Conservation (phyloP, 257 asterid genomes). For the Nicotiana paniculata region DNA sequence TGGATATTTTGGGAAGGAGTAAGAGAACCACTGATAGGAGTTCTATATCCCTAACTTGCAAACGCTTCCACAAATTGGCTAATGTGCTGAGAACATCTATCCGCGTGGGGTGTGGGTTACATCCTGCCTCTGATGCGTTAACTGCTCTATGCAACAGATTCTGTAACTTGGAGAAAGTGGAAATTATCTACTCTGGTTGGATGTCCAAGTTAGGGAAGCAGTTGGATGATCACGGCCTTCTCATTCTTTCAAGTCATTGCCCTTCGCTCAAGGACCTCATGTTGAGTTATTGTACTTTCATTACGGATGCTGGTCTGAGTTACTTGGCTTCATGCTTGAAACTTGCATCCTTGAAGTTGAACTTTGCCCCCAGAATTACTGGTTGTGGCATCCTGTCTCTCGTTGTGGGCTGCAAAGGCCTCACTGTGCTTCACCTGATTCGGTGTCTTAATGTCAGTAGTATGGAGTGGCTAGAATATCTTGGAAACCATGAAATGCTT, state of each 20-base stretch:
- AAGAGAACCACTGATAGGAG: constrained; percentile 43
- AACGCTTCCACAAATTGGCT: constrained; percentile 54
- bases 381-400: constrained; percentile 75
- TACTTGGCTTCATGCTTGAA: constrained; percentile 55
- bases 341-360: constrained; percentile 54
- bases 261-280: constrained; percentile 49
- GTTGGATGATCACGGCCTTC: constrained; percentile 61
- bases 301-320: constrained; percentile 68
- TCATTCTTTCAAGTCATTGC: constrained; percentile 48
- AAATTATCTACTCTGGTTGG: constrained; percentile 81
- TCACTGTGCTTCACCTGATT: constrained; percentile 47
- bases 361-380: constrained; percentile 67
- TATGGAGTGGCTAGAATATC: constrained; percentile 79
- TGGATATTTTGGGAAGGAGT: constrained; percentile 59
- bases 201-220: constrained; percentile 81
- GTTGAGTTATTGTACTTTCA: constrained; percentile 68
- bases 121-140: constrained; percentile 61
- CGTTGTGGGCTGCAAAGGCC: constrained; percentile 62
- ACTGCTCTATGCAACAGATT: constrained; percentile 56
- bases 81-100: constrained; percentile 50
- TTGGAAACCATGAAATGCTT: constrained; percentile 59
- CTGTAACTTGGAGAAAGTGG: constrained; percentile 51
- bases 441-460: constrained; percentile 59
- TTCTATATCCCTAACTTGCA: constrained; percentile 61
- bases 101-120: constrained; percentile 70